Conservation (phyloP, 2,329 filamentous ascomycete species). For the Fusarium sp. region DNA sequence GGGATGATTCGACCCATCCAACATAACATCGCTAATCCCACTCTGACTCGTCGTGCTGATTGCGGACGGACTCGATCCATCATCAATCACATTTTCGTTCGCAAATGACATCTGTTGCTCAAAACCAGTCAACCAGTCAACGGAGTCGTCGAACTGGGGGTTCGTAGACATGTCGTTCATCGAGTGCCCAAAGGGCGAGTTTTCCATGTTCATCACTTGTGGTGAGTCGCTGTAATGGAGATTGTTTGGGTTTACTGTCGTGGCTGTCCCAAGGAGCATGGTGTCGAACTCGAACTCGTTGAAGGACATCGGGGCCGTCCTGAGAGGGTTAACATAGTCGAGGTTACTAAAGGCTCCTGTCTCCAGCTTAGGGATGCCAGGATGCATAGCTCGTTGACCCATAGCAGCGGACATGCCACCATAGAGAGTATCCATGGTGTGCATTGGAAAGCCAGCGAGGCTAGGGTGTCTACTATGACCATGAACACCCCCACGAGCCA, state of each 20-base stretch:
- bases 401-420: conserved; percentile 77
- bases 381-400: conserved; percentile 72
- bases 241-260: conserved; percentile 76
- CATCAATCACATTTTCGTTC: conserved; percentile 86
- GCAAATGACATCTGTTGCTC: conserved; percentile 79
- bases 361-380: conserved; percentile 84
- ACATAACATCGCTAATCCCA: conserved; percentile 89
- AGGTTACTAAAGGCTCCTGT: conserved; percentile 75
- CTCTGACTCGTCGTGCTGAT: conserved; percentile 96
- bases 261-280: conserved; percentile 74
- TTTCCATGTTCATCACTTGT: conserved; percentile 71
- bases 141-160: conserved; percentile 77
- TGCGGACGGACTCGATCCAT: conserved; percentile 93
- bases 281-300: conserved; percentile 62
- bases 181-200: conserved; percentile 68
- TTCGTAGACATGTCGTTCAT: conserved; percentile 68
- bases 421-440: conserved; percentile 71
- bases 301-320: conserved; percentile 77
- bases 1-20: conserved; percentile 80
- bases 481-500: conserved; percentile 59
- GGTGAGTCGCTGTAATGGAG: conserved; percentile 87
- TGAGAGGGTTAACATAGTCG: conserved; percentile 74
- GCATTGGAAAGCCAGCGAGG: conserved; percentile 72
- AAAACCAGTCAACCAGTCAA: conserved; percentile 85
- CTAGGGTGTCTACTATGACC: conserved; percentile 78